These are phyloP conservation scores for Magnaporthiopsis incrustans DNA, from an alignment of 2,329 filamentous ascomycete species.

Conservation along the genomic window DNA sequence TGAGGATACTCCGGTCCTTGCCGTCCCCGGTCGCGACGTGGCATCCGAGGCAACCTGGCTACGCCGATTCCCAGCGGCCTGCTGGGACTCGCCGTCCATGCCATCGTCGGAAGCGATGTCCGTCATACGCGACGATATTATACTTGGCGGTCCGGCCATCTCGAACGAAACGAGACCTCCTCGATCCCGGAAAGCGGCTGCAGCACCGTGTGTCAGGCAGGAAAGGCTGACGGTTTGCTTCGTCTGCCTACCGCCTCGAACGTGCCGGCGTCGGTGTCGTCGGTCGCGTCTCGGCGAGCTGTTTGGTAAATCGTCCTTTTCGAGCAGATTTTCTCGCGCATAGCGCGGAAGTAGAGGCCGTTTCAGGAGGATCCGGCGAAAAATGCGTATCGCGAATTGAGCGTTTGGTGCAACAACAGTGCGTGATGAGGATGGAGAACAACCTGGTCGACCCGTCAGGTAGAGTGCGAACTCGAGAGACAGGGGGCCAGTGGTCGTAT, in stretches of 20 bases:
- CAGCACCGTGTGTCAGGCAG: neutral
- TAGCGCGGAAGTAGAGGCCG: neutral
- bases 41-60: slow-evolving; percentile 33
- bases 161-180: slow-evolving; percentile 19
- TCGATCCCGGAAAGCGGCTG: neutral
- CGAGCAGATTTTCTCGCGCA: neutral
- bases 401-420: neutral
- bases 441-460: too few species aligned
- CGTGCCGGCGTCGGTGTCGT: too few species aligned
- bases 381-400: neutral
- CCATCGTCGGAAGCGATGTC: slow-evolving; percentile 53
- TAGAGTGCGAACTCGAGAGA: neutral
- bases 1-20: slow-evolving; percentile 44
- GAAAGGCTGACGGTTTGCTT: neutral
- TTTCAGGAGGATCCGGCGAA: neutral
- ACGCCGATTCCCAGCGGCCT: slow-evolving; percentile 23
- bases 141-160: slow-evolving; percentile 47
- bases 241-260: neutral
- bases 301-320: neutral
- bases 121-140: slow-evolving; percentile 67
- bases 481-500: neutral
- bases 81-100: slow-evolving; percentile 29
- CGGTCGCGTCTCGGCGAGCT: neutral
- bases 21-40: slow-evolving; percentile 45
- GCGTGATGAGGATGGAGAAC: neutral